These are phyloP conservation scores for Castanea crenata DNA, from an alignment of 306 rosid genomes.

Conservation along the genomic window DNA sequence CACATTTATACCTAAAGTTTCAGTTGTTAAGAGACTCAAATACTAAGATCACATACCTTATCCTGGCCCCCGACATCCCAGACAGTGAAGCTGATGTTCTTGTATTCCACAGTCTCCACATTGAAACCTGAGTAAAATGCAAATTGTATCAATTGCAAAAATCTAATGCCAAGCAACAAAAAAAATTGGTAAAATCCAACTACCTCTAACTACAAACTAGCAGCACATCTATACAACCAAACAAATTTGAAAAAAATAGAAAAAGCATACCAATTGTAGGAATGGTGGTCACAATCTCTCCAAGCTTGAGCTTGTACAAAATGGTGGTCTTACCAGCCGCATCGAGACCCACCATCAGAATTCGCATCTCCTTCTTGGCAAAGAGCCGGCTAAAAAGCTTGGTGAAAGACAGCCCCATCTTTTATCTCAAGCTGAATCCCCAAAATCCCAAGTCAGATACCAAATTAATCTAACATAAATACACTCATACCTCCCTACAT, in stretches of 20 bases:
- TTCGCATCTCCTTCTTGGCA: constrained; percentile 68
- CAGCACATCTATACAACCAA: not conserved
- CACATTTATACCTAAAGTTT: not conserved
- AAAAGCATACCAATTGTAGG: constrained; percentile 62
- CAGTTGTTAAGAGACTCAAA: not conserved
- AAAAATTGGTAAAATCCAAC: not conserved
- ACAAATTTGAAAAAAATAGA: not conserved
- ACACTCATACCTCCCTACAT: not conserved
- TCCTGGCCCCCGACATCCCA: constrained; percentile 87
- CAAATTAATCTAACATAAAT: not conserved
- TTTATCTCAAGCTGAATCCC: constrained; percentile 32
- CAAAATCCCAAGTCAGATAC: constrained; percentile 3
- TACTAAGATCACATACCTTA: constrained; percentile 44
- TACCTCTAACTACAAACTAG: not conserved
- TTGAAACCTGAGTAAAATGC: constrained; percentile 48
- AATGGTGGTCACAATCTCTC: constrained; percentile 74
- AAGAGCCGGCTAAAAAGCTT: constrained; percentile 74
- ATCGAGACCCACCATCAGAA: constrained; percentile 53
- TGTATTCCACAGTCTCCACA: constrained; percentile 76
- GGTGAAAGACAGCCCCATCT: constrained; percentile 68
- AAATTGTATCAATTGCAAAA: constrained; percentile 3
- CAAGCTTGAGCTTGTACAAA: constrained; percentile 72
- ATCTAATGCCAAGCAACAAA: not conserved
- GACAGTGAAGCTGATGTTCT: constrained; percentile 71
- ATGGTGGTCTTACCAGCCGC: constrained; percentile 73